Evolutionary conservation across 371 early-diverging fungal species (phyloP).

Genomic region (Dentiscutata heterogama): DNA sequence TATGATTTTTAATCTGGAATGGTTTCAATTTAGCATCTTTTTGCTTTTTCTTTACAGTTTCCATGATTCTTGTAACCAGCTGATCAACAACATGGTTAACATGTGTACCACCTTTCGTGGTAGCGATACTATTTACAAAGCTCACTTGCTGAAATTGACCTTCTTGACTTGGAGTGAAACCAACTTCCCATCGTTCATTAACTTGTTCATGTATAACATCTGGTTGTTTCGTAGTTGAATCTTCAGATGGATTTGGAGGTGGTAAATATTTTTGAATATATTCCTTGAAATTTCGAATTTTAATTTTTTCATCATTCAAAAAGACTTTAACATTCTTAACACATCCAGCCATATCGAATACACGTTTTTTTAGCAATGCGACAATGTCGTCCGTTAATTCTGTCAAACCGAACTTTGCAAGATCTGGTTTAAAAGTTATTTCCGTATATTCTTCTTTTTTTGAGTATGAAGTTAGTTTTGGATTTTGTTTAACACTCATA

Average conservation of each 20-base stretch:
- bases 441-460: conserved; percentile 83
- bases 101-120: conserved; percentile 98
- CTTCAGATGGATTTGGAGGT: conserved; percentile 41
- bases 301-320: conserved; percentile 90
- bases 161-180: conserved; percentile 86
- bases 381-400: conserved; percentile 91
- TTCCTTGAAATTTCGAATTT: conserved; percentile 91
- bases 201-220: conserved; percentile 77
- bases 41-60: conserved; percentile 86
- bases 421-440: conserved; percentile 98
- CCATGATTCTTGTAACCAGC: conserved; percentile 81
- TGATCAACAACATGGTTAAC: conserved; percentile 94
- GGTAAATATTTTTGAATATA: conserved; percentile 91
- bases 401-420: conserved; percentile 93
- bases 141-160: conserved; percentile 98
- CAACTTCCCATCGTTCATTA: conserved; percentile 98
- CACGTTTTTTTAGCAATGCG: conserved; percentile 94
- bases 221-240: conserved; percentile 55
- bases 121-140: conserved; percentile 99
- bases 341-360: conserved; percentile 98
- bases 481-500: conserved; percentile 83
- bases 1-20: conserved; percentile 90
- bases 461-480: conserved; percentile 74
- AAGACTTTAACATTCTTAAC: conserved; percentile 87
- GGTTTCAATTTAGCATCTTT: conserved; percentile 88